Percentiles rank a stretch among this genome's conserved stretches.
Conservation (phyloP, 2,329 filamentous ascomycete genomes). For the Talaromyces atroroseus region DNA sequence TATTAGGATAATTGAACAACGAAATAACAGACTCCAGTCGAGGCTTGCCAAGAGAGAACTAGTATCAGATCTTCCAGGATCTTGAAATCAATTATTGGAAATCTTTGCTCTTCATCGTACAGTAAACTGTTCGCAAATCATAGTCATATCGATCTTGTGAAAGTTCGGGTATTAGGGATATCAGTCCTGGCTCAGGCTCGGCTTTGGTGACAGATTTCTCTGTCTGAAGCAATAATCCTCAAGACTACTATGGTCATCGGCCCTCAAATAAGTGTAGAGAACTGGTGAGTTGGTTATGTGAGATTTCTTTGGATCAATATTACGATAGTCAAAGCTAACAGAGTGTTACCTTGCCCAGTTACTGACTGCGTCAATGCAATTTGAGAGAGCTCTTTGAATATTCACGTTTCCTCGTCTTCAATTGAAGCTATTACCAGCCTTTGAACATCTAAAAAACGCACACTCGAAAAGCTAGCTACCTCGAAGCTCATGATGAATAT, state of each 20-base stretch:
- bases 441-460: no score
- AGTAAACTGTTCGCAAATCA: background rate
- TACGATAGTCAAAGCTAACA: background rate
- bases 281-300: background rate
- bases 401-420: no score
- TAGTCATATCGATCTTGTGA: background rate
- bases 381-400: no score
- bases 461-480: no score
- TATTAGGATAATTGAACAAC: background rate
- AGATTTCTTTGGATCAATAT: background rate
- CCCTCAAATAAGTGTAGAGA: background rate
- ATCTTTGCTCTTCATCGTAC: background rate
- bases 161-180: background rate
- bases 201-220: background rate
- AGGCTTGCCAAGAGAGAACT: background rate
- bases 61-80: background rate
- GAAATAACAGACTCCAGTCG: background rate
- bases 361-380: background rate
- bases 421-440: no score
- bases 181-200: background rate
- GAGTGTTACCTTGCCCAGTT: background rate
- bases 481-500: background rate
- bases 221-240: background rate
- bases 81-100: background rate
- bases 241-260: background rate